Evolutionary conservation across 345 rosid genomes (phyloP), one percentile per base, ranked within the genome.

Genomic region (Eucalyptus globulus): DNA sequence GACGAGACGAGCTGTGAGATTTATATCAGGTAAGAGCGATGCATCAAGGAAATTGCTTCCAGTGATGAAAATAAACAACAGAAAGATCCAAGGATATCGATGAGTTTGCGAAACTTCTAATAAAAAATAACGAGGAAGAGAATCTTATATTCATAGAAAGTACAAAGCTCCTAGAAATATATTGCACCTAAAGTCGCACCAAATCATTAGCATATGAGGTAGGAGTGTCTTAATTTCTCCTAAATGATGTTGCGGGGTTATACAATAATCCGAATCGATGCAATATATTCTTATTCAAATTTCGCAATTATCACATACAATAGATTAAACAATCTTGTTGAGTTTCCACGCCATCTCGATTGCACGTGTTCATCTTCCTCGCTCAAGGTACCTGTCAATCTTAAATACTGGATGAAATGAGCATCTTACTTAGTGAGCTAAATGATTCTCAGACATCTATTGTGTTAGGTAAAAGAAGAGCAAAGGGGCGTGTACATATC

Each of bases 371-470:
- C 40, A 17, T 34, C 26, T 34, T 19, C 81, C 81, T 34, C 4
- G 44, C 81, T 34, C 81, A 19, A 5, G 44, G 44, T 11, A 4
- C 13, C 26, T 6, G 21, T 72, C 44, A 10, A 76, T 21, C 47
- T 37, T 14, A 58, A 83, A 87, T 86, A 87, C 87, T 88, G 88
- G 80, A 89, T 87, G 89, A 62, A 88, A 90, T 90, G 69, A 86
- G 80, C 27, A 89, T 80, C 76, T 62, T 90, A 88, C 91, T 87
- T 40, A 40, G 85, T 22, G 27, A 76, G 44, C 44, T 17, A 9
- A 72, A 72, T 72, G 44, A 72, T 34, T 37, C 24, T 72, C 81
- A 5, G 81, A 34, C 44, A 17, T 17, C 44, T 21, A 40, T 40
- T 40, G 27, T 76, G 27, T 40, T 76, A 40, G 47, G 85, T 40